These are phyloP conservation scores for Ganoderma resinaceum DNA, from an alignment of 1,284 basidiomycete species.

Conservation along the genomic window DNA sequence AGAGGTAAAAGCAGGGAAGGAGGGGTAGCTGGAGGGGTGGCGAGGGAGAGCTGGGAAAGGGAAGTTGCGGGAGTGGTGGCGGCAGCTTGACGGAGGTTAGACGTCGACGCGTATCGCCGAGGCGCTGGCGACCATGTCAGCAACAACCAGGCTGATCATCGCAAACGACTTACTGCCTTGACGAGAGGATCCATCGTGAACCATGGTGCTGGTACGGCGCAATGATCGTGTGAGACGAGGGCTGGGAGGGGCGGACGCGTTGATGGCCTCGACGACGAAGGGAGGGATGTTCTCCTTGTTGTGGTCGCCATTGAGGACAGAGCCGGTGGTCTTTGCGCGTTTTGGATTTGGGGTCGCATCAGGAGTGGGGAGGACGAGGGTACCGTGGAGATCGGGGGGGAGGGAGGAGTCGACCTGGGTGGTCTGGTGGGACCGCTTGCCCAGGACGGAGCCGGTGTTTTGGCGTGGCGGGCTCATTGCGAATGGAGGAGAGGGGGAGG, in stretches of 20 bases:
- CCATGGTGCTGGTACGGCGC: constrained; percentile 54
- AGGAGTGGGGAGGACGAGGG: constrained; percentile 53
- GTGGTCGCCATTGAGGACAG: constrained; percentile 56
- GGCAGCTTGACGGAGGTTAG: constrained; percentile 42
- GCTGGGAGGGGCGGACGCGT: constrained; percentile 42
- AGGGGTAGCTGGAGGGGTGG: constrained; percentile 69
- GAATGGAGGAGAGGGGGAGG: neutral
- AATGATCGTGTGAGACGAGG: constrained; percentile 50
- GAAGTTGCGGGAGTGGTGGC: constrained; percentile 48
- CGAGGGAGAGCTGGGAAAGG: constrained; percentile 51
- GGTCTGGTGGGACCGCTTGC: constrained; percentile 60
- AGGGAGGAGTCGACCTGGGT: constrained; percentile 29
- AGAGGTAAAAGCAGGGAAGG: constrained; percentile 59
- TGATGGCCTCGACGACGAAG: constrained; percentile 46
- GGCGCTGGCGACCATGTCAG: constrained; percentile 40
- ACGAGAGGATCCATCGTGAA: constrained; percentile 51
- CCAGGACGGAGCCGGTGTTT: constrained; percentile 58
- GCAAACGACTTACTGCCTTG: constrained; percentile 34
- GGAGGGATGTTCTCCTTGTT: constrained; percentile 85
- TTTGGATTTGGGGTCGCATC: constrained; percentile 71
- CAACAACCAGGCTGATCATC: neutral
- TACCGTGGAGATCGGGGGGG: constrained; percentile 28
- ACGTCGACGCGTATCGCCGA: constrained; percentile 56
- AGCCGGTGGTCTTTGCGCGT: constrained; percentile 57
- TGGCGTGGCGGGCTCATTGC: constrained; percentile 33